Base-by-base conservation (phyloP, 2,329 filamentous ascomycete genomes). In the Alternaria consortialis region DNA sequence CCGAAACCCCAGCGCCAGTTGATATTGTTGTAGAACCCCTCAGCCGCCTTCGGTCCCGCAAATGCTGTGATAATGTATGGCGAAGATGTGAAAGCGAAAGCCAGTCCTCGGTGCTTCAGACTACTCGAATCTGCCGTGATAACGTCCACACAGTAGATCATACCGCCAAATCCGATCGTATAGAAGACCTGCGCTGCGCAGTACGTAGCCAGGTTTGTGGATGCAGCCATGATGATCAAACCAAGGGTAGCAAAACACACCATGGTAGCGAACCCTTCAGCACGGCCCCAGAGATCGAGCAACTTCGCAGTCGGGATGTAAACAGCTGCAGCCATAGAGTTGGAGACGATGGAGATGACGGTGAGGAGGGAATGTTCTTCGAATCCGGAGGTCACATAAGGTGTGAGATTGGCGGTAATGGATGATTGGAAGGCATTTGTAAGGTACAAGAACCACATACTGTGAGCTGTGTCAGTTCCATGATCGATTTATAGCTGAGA, bases 1-100 rank as follows among this genome's bases (percentile, higher is more conserved):
- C 88, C 90, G 69, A 88, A 91, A 1, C 82, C 87, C 89, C 89
- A 92, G 42, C 87, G 84, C 85, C 86, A 91, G 3, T 83, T 80
- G 12, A 6, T 83, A 80, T 0, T 81, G 75, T 12, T 60, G 20
- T 59, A 90, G 84, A 3, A 81, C 81, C 3, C 31, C 32, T 12
- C 51, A 13, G 6, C 69, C 53, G 12, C 69, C 44, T 48, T 55
- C 7, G 72, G 68, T 1, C 68, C 68, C 4, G 43, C 60, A 5
- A 70, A 36, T 60, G 67, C 72, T 25, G 67, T 73, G 44, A 69
- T 68, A 2, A 73, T 54, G 39, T 63, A 63, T 3, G 70, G 59
- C 3, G 70, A 71, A 7, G 39, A 57, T 8, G 56, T 37, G 13
- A 70, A 83, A 7, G 88, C 86, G 34, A 87, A 84, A 70, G 89